Evolutionary conservation across 805 yeast genomes (phyloP).

Genomic region (Candida anglica): DNA sequence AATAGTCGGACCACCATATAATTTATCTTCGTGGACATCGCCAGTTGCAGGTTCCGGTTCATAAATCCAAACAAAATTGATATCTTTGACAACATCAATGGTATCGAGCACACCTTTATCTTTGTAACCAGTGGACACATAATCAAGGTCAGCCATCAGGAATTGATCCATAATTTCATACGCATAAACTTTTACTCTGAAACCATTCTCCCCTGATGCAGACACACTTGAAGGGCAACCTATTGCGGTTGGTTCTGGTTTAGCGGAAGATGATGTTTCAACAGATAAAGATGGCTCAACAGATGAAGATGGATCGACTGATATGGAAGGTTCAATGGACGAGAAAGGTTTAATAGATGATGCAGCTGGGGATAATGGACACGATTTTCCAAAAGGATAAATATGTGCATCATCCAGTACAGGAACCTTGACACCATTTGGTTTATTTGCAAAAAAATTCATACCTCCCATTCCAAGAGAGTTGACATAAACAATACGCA

Average conservation of each 20-base stretch:
- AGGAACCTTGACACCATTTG: slow-evolving; percentile 8
- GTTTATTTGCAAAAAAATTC: slow-evolving; percentile 11
- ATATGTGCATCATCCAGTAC: background rate
- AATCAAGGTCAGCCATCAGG: background rate
- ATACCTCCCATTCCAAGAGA: slow-evolving; percentile 10
- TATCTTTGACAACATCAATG: background rate
- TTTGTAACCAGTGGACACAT: slow-evolving; percentile 1
- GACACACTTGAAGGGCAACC: too few relatives aligned
- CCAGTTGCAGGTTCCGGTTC: background rate
- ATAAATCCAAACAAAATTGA: background rate
- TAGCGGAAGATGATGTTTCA: too few relatives aligned
- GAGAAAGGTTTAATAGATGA: too few relatives aligned
- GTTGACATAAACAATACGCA: slow-evolving; percentile 12
- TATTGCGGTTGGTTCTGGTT: too few relatives aligned
- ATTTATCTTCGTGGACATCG: slow-evolving; percentile 6
- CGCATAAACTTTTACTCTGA: slow-evolving; percentile 1
- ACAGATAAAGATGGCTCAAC: slow-evolving; percentile 13
- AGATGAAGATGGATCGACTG: slow-evolving; percentile 16
- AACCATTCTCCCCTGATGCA: too few relatives aligned
- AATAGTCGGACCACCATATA: slow-evolving; percentile 15
- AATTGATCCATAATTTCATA: background rate
- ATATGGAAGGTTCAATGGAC: background rate
- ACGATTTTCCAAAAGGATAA: too few relatives aligned
- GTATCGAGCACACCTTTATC: background rate
- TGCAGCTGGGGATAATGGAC: too few relatives aligned